Evolutionary conservation across 352 stramenopile genomes (phyloP), one percentile per base, ranked within the genome.

Genomic region (Phytophthora colocasiae): DNA sequence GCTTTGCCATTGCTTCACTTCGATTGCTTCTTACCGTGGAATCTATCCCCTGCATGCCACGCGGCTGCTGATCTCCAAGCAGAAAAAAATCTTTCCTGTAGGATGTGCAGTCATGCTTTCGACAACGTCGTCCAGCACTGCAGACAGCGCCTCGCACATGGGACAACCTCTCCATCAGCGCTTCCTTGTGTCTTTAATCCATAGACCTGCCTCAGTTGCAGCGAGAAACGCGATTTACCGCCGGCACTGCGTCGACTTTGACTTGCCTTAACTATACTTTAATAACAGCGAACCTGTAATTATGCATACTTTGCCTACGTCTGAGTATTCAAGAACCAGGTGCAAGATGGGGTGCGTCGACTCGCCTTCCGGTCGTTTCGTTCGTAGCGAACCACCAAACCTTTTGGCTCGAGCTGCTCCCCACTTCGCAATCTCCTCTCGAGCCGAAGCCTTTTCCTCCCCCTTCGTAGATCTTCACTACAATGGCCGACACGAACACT

Each of bases 241-340:
- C 46, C 61, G 53, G 61, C 45, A 69, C 34, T 49, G 22, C 22
- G 22, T 22, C 22, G 22, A 1, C n/a, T 22, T 22, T 22, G 2
- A 22, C 22, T 22, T 22, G 22, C 22, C 22, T 22, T 22, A 1
- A 22, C 22, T 22, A 22, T 22, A 2, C 22, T 22, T n/a, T n/a
- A n/a, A n/a, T n/a, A 22, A 1, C 22, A 22, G 22, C 2, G 22
- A 22, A 22, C 22, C 22, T 22, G 22, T 22, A 22, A 22, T 22
- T 22, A 15, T 40, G 17, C 31, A 8, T 43, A 6, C 48, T 32
- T 47, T 50, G 49, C 8, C 15, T 24, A 29, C 27, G 52, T 17
- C 15, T 71, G 50, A 71, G 63, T 52, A 71, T 68, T 58, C 63
- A 71, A 67, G 63, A 56, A 71, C 63, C 46, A 41, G 17, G 12